Base-by-base conservation (phyloP, 306 rosid genomes). In the Lathyrus oleraceus region DNA sequence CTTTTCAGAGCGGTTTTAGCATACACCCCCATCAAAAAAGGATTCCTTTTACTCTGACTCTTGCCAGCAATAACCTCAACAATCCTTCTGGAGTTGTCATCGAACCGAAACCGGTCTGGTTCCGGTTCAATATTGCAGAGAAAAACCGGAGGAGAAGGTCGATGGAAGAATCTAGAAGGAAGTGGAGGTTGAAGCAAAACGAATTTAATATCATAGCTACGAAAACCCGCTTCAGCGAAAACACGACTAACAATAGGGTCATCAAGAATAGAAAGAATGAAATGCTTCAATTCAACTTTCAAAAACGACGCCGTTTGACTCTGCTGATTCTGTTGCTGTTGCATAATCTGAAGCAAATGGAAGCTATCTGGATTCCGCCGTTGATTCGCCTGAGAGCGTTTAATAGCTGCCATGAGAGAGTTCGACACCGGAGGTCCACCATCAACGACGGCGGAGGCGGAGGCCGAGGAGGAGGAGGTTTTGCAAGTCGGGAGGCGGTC, bases 401-500 rank as follows among this genome's bases (percentile, higher is more conserved):
- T 91, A n/a, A 94, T 89, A 16, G 96, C 99, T 2, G 99, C 99
- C 97, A 94, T 94, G 40, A 94, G 91, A 0, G 99, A 91, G 70
- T 94, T 91, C 10, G 99, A 84, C 0, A 91, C 88, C 17, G 97
- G 97, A 3, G 97, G 99, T 42, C 91, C 97, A 2, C 81, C 91
- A 1, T 30, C 36, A 5, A 8, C 36, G 6, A 32, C 27, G 44
- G 1, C 17, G 16, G n/a, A 0, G 12, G 8, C 5, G n/a, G n/a
- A n/a, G 44, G 1, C 17, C 13, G n/a, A 0, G 14, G 13, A 30
- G 36, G 47, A 2, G 51, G 53, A 4, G 2, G 79, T 3, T 39
- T 81, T 91, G 0, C 86, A 28, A 5, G 95, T 86, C 10, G 91
- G 92, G 38, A 86, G 74, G 1, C 99, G 90, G 65, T 94, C 99